phyloP scores from a whole-genome alignment of 768 basidiomycete species.

The Panaeolus papilionaceus region DNA sequence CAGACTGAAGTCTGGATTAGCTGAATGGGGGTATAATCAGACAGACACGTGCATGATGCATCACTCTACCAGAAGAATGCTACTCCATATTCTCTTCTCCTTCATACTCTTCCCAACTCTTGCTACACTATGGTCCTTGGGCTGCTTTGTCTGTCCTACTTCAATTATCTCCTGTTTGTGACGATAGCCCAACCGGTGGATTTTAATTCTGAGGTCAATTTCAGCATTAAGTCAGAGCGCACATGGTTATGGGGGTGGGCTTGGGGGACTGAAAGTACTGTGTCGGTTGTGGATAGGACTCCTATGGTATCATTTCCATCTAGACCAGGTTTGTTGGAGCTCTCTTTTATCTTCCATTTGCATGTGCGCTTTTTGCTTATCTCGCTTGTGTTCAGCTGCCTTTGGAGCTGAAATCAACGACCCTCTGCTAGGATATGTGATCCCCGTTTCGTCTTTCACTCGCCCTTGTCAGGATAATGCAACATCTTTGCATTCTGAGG shows the following conservation, averaged over 20 bases:
- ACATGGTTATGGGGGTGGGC: constrained; percentile 69
- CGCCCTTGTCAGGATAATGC: constrained; percentile 50
- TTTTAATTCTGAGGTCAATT: constrained; percentile 29
- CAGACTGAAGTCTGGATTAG: constrained; percentile 2
- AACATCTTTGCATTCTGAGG: constrained; percentile 27
- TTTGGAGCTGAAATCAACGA: constrained; percentile 79
- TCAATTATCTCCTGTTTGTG: constrained; percentile 29
- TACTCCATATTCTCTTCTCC: constrained; percentile 9
- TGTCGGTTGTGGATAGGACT: constrained; percentile 78
- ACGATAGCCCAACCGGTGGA: constrained; percentile 41
- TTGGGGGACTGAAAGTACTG: constrained; percentile 71
- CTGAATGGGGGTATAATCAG: not conserved
- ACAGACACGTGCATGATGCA: constrained; percentile 9
- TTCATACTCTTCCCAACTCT: constrained; percentile 3
- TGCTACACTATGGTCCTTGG: constrained; percentile 37
- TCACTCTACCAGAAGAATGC: not conserved
- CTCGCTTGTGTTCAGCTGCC: constrained; percentile 48
- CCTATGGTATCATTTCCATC: constrained; percentile 76
- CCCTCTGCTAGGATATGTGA: constrained; percentile 72
- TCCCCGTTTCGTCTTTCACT: constrained; percentile 72
- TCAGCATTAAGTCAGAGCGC: constrained; percentile 55
- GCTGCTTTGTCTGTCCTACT: constrained; percentile 34
- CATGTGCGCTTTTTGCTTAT: not conserved
- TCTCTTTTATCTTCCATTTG: constrained; percentile 14
- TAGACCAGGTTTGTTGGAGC: constrained; percentile 51